phyloP scores from a whole-genome alignment of 2,329 filamentous ascomycete species.

The Capronia coronata region DNA sequence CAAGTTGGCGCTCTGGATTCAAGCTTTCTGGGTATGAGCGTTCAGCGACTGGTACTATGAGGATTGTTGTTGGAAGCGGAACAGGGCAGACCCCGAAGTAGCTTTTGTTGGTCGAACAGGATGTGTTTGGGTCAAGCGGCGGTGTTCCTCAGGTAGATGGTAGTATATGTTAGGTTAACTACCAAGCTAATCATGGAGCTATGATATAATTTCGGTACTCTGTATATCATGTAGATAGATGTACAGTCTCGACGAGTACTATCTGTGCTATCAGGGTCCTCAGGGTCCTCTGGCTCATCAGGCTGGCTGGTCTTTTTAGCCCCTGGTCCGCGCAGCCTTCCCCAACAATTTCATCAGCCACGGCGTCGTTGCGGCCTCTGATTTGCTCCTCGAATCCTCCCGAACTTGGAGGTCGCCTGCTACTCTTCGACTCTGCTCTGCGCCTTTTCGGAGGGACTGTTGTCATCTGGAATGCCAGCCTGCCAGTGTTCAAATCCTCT shows the following conservation, averaged over 20 bases:
- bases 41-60: slow-evolving; percentile 5
- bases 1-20: slow-evolving; percentile 6
- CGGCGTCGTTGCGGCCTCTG: neutral
- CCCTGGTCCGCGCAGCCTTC: neutral
- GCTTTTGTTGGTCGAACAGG: neutral
- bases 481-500: neutral
- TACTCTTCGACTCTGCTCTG: neutral
- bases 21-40: slow-evolving; percentile 5
- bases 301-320: neutral
- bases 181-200: too few species aligned
- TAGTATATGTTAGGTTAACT: too few species aligned
- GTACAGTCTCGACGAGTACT: too few species aligned
- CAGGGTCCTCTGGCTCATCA: too few species aligned
- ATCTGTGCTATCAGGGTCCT: too few species aligned
- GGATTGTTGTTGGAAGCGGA: too few species aligned
- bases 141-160: too few species aligned
- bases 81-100: slow-evolving; percentile 25
- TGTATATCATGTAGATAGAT: too few species aligned
- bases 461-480: too few species aligned
- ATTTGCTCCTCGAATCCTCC: neutral
- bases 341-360: neutral
- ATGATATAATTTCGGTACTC: too few species aligned
- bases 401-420: neutral
- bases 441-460: too few species aligned
- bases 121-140: too few species aligned